Percentiles rank a stretch among this genome's conserved stretches.
These are phyloP conservation scores for Solanum chaucha DNA, from an alignment of 257 asterid genomes.

Conservation along the genomic window DNA sequence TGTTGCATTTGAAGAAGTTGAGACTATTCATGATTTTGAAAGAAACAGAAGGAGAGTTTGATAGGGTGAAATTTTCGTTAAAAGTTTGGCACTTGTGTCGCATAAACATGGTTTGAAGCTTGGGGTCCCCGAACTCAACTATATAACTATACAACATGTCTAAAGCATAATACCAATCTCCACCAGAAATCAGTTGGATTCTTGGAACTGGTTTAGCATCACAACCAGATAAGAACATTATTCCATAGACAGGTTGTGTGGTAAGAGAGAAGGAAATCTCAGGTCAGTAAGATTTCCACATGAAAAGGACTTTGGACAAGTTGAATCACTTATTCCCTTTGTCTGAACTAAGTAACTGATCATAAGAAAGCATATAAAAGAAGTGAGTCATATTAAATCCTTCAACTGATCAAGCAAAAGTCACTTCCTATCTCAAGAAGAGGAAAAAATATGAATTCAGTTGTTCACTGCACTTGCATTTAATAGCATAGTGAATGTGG, in stretches of 20 bases:
- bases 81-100: neutral
- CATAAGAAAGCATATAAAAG: neutral
- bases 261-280: neutral
- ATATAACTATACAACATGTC: accelerated
- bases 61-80: neutral
- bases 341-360: neutral
- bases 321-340: neutral
- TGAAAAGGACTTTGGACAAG: neutral
- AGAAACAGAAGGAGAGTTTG: neutral
- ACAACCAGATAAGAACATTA: neutral
- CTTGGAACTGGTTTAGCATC: neutral
- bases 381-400: neutral
- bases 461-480: neutral
- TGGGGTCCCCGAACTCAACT: accelerated
- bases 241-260: neutral
- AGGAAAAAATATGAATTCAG: neutral
- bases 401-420: neutral
- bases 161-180: neutral
- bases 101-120: neutral
- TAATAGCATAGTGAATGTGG: neutral
- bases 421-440: neutral
- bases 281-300: neutral
- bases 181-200: neutral
- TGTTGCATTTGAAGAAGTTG: neutral
- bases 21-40: accelerated